Evolutionary conservation across 1,284 basidiomycete genomes (phyloP), one percentile per base, ranked within the genome.

Genomic region (Stereum hirsutum): DNA sequence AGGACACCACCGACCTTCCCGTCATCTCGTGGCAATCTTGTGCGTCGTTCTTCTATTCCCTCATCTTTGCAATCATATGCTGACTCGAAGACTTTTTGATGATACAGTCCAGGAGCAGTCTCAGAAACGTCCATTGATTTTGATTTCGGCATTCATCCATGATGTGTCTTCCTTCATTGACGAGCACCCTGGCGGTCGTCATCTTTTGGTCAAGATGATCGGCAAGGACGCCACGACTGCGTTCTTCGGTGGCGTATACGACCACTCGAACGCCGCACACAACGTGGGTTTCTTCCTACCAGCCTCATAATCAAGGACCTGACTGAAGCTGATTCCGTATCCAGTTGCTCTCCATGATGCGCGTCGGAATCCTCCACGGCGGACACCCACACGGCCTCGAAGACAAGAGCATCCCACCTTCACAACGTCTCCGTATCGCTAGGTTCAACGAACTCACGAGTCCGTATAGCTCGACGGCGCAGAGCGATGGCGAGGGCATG

Each of bases 171-270:
- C 74, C n/a, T 95, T 95, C 65, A 75, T 88, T 46, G 85, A 93
- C 43, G 87, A 94, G 54, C 92, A 96, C 61, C 92, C 92, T 14
- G 92, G 87, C 49, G 84, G 84, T n/a, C 70, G 71, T 5, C 78
- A 81, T 55, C 61, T 84, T 17, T 68, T 88, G 53, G 72, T 72
- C 52, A 75, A 78, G 55, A 72, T 75, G 51, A 76, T 86, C 51
- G 84, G 84, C 46, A 78, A 75, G 55, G 91, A 95, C 56, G 91
- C 87, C 2, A 91, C 91, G 0, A 86, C 88, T 0, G 90, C 91
- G 3, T 95, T 96, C 75, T 93, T 92, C 57, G 92, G 92, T 46
- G 92, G 91, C 54, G 86, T 93, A 2, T 93, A 94, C 59, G 89
- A 94, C 51, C 91, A 95, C 60, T 92, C 88, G 20, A 93, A 94